Evolutionary conservation across 1,139 yeast species (phyloP).

Genomic region (Diutina mesorugosa): DNA sequence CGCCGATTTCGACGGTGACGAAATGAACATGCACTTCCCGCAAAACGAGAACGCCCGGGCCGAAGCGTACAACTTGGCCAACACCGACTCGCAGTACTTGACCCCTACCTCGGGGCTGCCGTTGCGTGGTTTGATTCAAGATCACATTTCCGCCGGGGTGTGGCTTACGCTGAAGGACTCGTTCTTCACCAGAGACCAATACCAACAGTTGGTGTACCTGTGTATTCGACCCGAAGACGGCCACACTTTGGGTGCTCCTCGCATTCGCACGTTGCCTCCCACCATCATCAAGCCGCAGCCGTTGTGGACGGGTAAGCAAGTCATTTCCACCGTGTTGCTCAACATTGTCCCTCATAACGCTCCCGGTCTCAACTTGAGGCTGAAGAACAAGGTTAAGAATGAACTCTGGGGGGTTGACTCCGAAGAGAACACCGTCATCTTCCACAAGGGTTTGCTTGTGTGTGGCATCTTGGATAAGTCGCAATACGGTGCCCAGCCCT

Average conservation of each 20-base stretch:
- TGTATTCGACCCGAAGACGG: conserved; percentile 97
- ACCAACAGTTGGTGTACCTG: conserved; percentile 89
- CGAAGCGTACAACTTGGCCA: conserved; percentile 89
- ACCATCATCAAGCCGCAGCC: conserved; percentile 77
- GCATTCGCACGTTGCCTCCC: conserved; percentile 78
- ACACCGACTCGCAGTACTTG: conserved; percentile 92
- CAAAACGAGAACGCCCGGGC: conserved; percentile 97
- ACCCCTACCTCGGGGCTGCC: conserved; percentile 99
- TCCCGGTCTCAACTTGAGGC: conserved; percentile 79
- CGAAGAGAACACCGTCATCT: conserved; percentile 72
- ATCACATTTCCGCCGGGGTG: conserved; percentile 97
- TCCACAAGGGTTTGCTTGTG: conserved; percentile 75
- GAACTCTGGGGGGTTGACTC: conserved; percentile 91
- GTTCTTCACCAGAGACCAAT: conserved; percentile 80
- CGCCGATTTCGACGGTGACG: conserved; percentile 99
- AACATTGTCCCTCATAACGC: conserved; percentile 78
- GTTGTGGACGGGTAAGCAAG: conserved; percentile 98
- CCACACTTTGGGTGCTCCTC: conserved; percentile 58
- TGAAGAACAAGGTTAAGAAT: conserved; percentile 82
- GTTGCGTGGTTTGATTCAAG: conserved; percentile 96
- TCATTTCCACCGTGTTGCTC: conserved; percentile 76
- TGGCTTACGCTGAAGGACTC: conserved; percentile 92
- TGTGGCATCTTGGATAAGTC: conserved; percentile 95
- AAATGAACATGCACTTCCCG: conserved; percentile 99
- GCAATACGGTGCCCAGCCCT: conserved; percentile 96